Evolutionary conservation across 805 yeast species (phyloP).

Genomic region (Zygotorulaspora sp.): DNA sequence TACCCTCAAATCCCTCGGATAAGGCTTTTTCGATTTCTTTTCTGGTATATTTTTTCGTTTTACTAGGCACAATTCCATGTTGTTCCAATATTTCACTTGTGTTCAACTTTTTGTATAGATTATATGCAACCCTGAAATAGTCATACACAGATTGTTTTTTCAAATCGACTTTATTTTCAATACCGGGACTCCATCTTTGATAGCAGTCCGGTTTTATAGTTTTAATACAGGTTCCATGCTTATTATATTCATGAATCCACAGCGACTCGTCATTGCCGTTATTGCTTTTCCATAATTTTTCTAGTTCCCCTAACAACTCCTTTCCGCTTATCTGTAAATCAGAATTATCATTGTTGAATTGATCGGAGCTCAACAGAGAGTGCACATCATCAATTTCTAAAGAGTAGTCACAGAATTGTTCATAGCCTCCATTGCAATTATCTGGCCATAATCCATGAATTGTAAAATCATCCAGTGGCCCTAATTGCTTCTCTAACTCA

Average conservation of each 20-base stretch:
- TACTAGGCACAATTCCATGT: conserved; percentile 69
- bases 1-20: conserved; percentile 44
- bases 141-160: conserved; percentile 52
- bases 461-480: conserved; percentile 68
- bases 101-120: conserved; percentile 54
- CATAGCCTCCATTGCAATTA: conserved; percentile 75
- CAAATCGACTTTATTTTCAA: conserved; percentile 8
- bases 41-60: conserved; percentile 51
- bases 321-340: conserved; percentile 39
- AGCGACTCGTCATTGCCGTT: conserved; percentile 62
- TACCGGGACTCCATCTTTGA: conserved; percentile 31
- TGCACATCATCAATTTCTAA: conserved; percentile 51
- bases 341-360: conserved; percentile 18
- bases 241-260: conserved; percentile 92
- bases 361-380: conserved; percentile 38
- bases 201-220: conserved; percentile 76
- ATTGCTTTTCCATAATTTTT: conserved; percentile 64
- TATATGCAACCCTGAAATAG: conserved; percentile 58
- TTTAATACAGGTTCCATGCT: conserved; percentile 89
- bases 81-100: conserved; percentile 61
- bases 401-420: conserved; percentile 67
- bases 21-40: conserved; percentile 52
- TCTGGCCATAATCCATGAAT: conserved; percentile 90
- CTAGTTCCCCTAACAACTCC: conserved; percentile 55
- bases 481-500: conserved; percentile 39